Percentiles rank a stretch among this genome's conserved stretches.
These are phyloP conservation scores for Bruguiera sexangula DNA, from an alignment of 345 rosid species.

Conservation along the genomic window DNA sequence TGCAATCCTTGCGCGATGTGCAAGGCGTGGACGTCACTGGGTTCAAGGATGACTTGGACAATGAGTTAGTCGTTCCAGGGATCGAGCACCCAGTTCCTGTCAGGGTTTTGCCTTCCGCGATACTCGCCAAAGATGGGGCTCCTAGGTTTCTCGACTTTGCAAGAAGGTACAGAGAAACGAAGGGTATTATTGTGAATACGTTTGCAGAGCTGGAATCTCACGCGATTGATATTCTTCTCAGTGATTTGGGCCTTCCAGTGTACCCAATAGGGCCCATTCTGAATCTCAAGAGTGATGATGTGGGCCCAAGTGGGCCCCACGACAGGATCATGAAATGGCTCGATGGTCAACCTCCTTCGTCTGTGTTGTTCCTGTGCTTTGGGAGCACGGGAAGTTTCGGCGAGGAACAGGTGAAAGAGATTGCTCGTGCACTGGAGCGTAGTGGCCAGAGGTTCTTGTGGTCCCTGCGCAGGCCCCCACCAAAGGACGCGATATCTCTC, in stretches of 20 bases:
- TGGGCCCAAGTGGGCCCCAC: not conserved
- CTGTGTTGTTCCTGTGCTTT: not conserved
- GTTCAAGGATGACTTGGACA: slow-evolving; percentile 30
- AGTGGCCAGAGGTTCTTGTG: slow-evolving; percentile 2
- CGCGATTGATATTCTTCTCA: not conserved
- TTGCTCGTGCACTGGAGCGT: not conserved
- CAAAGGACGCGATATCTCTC: no score
- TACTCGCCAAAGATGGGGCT: not conserved
- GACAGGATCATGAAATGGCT: slow-evolving; percentile 13
- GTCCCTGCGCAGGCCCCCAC: not conserved
- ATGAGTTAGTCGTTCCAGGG: slow-evolving; percentile 30
- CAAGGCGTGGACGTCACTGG: slow-evolving; percentile 22
- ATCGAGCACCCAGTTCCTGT: slow-evolving; percentile 37
- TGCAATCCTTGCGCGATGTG: slow-evolving; percentile 21
- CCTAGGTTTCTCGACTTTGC: not conserved
- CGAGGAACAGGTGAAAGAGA: not conserved
- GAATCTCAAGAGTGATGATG: not conserved
- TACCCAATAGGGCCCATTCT: not conserved
- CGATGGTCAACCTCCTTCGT: slow-evolving; percentile 5
- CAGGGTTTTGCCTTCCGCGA: slow-evolving; percentile 24
- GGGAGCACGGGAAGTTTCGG: not conserved
- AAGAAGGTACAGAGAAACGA: slow-evolving; percentile 17
- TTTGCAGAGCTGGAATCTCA: slow-evolving; percentile 8
- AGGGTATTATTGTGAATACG: slow-evolving; percentile 50
- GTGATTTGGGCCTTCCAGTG: not conserved